phyloP scores from a whole-genome alignment of 345 rosid genomes.

The Sonneratia caseolaris region DNA sequence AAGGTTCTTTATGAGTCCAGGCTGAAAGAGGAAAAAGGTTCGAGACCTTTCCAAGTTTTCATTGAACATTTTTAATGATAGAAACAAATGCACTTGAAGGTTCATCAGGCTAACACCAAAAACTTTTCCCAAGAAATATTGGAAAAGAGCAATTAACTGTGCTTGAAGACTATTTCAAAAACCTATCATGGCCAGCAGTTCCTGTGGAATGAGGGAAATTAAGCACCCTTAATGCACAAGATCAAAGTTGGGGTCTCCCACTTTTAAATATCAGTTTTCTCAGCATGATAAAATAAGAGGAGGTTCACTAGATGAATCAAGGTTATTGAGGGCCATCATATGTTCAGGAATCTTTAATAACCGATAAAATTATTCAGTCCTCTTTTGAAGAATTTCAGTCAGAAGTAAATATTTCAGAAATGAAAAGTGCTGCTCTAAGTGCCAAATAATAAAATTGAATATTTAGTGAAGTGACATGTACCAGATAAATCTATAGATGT shows the following conservation, averaged over 20 bases:
- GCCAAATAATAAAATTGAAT: not conserved
- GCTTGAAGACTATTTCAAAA: not conserved
- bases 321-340: not conserved
- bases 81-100: not conserved
- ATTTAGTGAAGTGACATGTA: conserved; percentile 26
- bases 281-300: not conserved
- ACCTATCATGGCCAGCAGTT: not conserved
- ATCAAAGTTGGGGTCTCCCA: not conserved
- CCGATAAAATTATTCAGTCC: not conserved
- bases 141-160: not conserved
- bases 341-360: not conserved
- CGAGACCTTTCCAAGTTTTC: too few relatives aligned
- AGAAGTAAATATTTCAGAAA: too few relatives aligned
- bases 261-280: not conserved
- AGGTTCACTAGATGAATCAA: not conserved
- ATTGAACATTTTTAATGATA: not conserved
- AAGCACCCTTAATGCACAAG: not conserved
- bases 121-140: not conserved
- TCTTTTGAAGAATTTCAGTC: not conserved
- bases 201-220: not conserved
- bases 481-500: conserved; percentile 59
- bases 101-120: not conserved
- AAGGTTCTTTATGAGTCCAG: too few relatives aligned
- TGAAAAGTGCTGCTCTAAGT: too few relatives aligned
- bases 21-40: too few relatives aligned